Evolutionary conservation across 2,329 filamentous ascomycete genomes (phyloP), one percentile per base, ranked within the genome.

Genomic region (Cercospora citrullina): DNA sequence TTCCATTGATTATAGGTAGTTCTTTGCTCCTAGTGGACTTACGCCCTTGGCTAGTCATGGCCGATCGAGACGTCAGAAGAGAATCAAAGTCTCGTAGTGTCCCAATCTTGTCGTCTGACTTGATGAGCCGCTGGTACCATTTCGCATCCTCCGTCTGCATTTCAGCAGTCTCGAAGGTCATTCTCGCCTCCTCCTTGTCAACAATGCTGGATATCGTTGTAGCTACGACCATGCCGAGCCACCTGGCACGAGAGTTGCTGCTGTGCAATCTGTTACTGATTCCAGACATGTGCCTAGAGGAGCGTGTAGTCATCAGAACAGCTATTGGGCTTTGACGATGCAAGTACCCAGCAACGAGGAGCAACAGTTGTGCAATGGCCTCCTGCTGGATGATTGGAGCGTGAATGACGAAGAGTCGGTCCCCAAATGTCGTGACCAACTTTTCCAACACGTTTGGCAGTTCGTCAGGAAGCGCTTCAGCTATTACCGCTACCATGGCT

Each of bases 211-310:
- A 90, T 2, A 90, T 82, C 1, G 90, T 87, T 72, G 93, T 93
- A 4, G 92, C 95, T 33, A 97, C 89, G 2, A 91, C 84, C 88
- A 99, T 96, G 0, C 95, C 95, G 0, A 99, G 84, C 72, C 96
- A 92, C 18, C 93, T 87, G 16, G 91, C 89, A 71, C 89, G 86
- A 6, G 83, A 83, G 48, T 95, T 93, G 4, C 93, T 90, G 16
- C 93, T 87, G 12, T 89, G 88, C 6, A 99, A 87, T 26, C 94
- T 87, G 77, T 96, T 97, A 0, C 95, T 97, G 36, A 97, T 89
- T 6, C 90, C 86, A 70, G 87, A 89, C 60, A 97, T 84, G 75
- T 96, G 96, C 1, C 85, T 77, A 18, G 89, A 87, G 1, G 92
- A 92, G 63, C 91, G 89, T 63, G 92, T 85, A 33, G 93, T 82